Evolutionary conservation across 208 protist genomes (phyloP), one percentile per base, ranked within the genome.

Genomic region (Crithidia fasciculata): DNA sequence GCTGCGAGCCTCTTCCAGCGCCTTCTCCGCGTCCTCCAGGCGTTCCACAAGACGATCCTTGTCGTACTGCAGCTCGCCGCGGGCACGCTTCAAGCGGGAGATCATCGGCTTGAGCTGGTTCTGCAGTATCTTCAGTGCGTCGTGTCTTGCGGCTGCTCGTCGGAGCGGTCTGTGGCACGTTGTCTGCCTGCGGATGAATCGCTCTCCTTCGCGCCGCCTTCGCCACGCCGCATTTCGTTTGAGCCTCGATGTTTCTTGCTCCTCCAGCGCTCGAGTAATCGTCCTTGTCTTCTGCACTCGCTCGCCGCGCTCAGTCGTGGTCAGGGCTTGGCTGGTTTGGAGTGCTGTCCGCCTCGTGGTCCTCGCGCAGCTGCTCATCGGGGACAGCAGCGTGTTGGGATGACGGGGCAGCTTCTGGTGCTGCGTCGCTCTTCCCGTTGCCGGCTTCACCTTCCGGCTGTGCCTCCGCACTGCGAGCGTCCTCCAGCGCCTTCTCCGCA

Each of bases 351-450:
- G n/a, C 74, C 9, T 60, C 74, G 67, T 83, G 64, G 52, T 83
- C 74, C 6, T 77, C 74, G 43, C 67, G 67, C 12, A 83, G 74
- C 43, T 68, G 53, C 57, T 66, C 28, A 28, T 28, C 28, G 28
- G 28, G 54, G 10, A 69, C 1, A 4, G 71, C 69, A 3, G 40
- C 69, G 13, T 65, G 19, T 9, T 59, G 39, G 13, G 13, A 72
- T 56, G n/a, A 86, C 59, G 28, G 45, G 55, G 57, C 45, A 69
- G 81, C 72, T 83, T 79, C 36, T 83, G 66, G 49, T 77, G 50
- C 4, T 82, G 15, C 49, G 37, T 68, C 61, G 8, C 55, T 50
- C 6, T 49, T 7, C 16, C 54, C 58, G 10, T 16, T 13, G 37
- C 7, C 9, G 13, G 15, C 64, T 13, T 45, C 64, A n/a, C n/a